phyloP scores from a whole-genome alignment of 176 grass and related monocot genomes.

The Metroxylon sagu region DNA sequence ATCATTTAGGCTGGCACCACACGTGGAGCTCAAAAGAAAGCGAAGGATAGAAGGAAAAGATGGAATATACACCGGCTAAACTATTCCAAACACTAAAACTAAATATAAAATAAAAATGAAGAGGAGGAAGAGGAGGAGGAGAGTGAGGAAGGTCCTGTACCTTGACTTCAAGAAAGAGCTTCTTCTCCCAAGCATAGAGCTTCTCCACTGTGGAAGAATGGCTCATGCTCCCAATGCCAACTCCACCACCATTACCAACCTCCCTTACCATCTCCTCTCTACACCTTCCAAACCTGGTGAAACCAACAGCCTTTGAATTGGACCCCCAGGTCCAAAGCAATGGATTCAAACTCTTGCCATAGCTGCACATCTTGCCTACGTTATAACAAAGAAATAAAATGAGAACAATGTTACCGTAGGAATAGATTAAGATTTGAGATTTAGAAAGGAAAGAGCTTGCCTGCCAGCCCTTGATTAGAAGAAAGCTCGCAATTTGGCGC shows the following conservation, averaged over 20 bases:
- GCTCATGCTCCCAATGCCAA: conserved; percentile 36
- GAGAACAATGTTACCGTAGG: no score
- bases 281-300: conserved; percentile 35
- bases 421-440: no score
- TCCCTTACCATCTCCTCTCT: conserved; percentile 20
- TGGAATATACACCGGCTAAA: no score
- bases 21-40: no score
- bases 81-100: neutral
- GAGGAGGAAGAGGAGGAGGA: conserved; percentile 14
- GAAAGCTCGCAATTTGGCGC: conserved; percentile 64
- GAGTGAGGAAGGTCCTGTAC: conserved; percentile 22
- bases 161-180: conserved; percentile 95
- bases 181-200: conserved; percentile 99
- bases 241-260: conserved; percentile 21
- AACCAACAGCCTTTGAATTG: conserved; percentile 19
- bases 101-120: conserved; percentile 5
- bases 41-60: no score
- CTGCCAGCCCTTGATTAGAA: conserved; percentile 33
- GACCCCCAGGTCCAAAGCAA: conserved; percentile 43
- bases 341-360: conserved; percentile 79
- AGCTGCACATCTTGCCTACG: conserved; percentile 63
- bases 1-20: no score
- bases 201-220: conserved; percentile 92
- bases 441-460: neutral
- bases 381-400: neutral